Percentiles rank a stretch among this genome's conserved stretches.
Evolutionary conservation across 1,139 yeast genomes (phyloP).

Genomic region (Fermentozyma sake): DNA sequence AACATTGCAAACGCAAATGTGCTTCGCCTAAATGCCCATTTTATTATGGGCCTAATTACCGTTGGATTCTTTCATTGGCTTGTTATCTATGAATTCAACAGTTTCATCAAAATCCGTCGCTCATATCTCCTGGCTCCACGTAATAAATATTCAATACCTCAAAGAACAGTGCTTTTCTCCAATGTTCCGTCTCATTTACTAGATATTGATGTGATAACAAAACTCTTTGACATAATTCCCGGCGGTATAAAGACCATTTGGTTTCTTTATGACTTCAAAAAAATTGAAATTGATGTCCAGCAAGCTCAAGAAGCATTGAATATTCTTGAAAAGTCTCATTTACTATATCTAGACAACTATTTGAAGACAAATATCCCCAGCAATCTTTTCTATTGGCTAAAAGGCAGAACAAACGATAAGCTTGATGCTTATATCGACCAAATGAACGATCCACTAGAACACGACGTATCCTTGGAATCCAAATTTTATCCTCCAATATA

Average conservation of each 20-base stretch:
- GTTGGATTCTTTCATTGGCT: conserved; percentile 52
- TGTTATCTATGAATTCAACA: conserved; percentile 45
- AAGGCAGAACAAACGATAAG: conserved; percentile 6
- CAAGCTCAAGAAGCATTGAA: conserved; percentile 30
- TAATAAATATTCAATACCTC: conserved; percentile 22
- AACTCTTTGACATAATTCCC: conserved; percentile 32
- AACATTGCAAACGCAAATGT: conserved; percentile 51
- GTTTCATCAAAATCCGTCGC: conserved; percentile 43
- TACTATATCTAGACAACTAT: conserved; percentile 13
- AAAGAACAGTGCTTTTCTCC: conserved; percentile 43
- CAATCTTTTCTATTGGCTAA: no score
- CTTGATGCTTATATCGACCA: no score
- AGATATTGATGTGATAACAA: conserved; percentile 18
- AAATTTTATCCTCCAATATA: conserved; percentile 35
- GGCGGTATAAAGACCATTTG: conserved; percentile 48
- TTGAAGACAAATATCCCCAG: conserved; percentile 4
- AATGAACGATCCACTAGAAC: no score
- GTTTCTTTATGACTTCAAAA: conserved; percentile 45
- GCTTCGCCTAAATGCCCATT: conserved; percentile 47
- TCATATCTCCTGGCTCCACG: conserved; percentile 25
- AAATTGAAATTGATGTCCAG: conserved; percentile 24
- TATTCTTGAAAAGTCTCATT: conserved; percentile 35
- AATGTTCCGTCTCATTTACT: conserved; percentile 42
- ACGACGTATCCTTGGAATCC: conserved; percentile 5
- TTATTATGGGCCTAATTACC: conserved; percentile 47